phyloP scores from a whole-genome alignment of 108 stramenopile species.

The Stephanodiscus minutulus region DNA sequence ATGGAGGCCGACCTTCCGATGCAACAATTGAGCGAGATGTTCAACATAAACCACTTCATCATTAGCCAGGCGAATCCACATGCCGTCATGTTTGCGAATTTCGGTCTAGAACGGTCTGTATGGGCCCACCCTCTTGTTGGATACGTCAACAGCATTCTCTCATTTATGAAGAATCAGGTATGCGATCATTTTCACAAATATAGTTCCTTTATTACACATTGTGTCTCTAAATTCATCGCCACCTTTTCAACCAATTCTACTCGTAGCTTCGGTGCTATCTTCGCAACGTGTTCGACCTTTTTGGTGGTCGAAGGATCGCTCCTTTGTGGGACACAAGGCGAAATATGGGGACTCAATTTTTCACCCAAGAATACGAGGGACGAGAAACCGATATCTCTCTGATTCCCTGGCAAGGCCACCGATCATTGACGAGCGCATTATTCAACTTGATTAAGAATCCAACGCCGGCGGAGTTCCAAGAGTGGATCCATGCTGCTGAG shows the following conservation, averaged over 20 bases:
- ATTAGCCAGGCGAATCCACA: conserved; percentile 96
- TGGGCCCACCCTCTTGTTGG: conserved; percentile 85
- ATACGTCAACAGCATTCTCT: conserved; percentile 73
- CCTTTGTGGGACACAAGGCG: conserved; percentile 82
- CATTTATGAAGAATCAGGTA: conserved; percentile 86
- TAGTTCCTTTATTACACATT: neutral
- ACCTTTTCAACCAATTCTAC: neutral
- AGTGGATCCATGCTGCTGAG: conserved; percentile 82
- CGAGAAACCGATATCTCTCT: conserved; percentile 95
- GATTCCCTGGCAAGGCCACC: conserved; percentile 89
- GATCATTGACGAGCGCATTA: conserved; percentile 77
- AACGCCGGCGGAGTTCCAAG: conserved; percentile 72
- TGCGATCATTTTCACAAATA: neutral
- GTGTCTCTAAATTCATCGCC: neutral
- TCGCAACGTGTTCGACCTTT: conserved; percentile 78
- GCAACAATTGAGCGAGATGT: conserved; percentile 98
- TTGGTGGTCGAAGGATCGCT: conserved; percentile 78
- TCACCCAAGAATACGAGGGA: conserved; percentile 95
- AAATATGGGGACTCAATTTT: conserved; percentile 72
- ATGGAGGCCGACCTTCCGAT: conserved; percentile 98
- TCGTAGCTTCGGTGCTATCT: conserved; percentile 71
- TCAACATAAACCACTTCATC: conserved; percentile 99
- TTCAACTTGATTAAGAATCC: conserved; percentile 91
- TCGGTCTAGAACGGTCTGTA: conserved; percentile 61
- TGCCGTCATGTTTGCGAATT: conserved; percentile 90